These are phyloP conservation scores for Apiotrichum montevideense DNA, from an alignment of 1,284 basidiomycete species.

Conservation along the genomic window DNA sequence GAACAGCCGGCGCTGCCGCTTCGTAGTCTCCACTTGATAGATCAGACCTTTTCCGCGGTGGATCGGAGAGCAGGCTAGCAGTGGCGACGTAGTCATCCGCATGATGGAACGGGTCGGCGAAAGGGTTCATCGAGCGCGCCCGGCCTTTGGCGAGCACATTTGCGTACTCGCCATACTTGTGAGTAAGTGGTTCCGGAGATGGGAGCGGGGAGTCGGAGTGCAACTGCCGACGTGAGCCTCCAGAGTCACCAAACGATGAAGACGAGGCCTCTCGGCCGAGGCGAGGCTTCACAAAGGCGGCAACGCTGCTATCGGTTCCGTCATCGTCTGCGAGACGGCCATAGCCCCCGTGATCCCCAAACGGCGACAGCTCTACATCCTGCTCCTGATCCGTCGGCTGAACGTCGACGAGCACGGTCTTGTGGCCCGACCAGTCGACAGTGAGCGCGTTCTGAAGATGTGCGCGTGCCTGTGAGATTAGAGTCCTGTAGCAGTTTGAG, in stretches of 20 bases:
- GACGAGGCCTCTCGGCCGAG: neutral
- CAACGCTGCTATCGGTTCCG: neutral
- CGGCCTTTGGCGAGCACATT: too few relatives aligned
- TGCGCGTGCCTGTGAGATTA: neutral
- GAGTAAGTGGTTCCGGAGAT: too few relatives aligned
- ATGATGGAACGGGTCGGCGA: slow-evolving; percentile 7
- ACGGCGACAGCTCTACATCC: slow-evolving; percentile 31
- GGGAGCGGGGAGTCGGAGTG: neutral
- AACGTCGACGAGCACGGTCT: slow-evolving; percentile 39
- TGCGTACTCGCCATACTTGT: too few relatives aligned
- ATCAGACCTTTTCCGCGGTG: neutral
- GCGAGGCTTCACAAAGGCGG: neutral
- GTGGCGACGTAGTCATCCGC: slow-evolving; percentile 2
- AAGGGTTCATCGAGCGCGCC: slow-evolving; percentile 1
- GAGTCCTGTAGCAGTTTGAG: neutral
- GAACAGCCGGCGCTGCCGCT: neutral
- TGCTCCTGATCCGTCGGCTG: slow-evolving; percentile 12
- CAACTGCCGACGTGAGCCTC: neutral
- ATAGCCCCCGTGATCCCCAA: slow-evolving; percentile 15
- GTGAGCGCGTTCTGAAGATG: slow-evolving; percentile 38
- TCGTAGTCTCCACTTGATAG: too few relatives aligned
- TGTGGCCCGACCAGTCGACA: slow-evolving; percentile 40
- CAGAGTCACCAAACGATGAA: neutral
- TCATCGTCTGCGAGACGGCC: slow-evolving; percentile 29
- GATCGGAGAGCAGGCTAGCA: neutral